phyloP scores from a whole-genome alignment of 305 asterid species.

The Ilex paraguariensis region DNA sequence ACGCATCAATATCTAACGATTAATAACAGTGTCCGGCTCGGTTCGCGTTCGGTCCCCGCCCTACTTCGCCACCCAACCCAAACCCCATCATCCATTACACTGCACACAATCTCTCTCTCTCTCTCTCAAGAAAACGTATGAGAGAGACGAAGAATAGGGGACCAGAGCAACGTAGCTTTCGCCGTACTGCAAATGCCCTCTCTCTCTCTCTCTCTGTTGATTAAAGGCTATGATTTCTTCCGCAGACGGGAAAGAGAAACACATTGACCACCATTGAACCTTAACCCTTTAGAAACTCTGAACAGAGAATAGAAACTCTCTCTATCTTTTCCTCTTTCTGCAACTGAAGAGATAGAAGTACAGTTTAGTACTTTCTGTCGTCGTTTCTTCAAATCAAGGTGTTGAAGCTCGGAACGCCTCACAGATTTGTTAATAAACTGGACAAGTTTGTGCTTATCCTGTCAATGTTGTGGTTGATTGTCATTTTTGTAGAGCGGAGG shows the following conservation, averaged over 20 bases:
- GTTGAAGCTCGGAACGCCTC: no score
- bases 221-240: not conserved
- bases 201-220: not conserved
- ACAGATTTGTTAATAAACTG: no score
- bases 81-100: slow-evolving; percentile 4
- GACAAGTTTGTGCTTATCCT: no score
- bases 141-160: slow-evolving; percentile 11
- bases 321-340: not conserved
- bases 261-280: slow-evolving; percentile 6
- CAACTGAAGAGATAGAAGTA: not conserved
- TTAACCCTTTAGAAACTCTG: not conserved
- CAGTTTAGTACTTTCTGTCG: not conserved
- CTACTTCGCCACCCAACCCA: slow-evolving; percentile 7
- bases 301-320: not conserved
- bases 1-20: slow-evolving; percentile 18
- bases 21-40: slow-evolving; percentile 13
- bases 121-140: not conserved
- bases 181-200: slow-evolving; percentile 14
- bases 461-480: not conserved
- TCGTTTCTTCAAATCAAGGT: not conserved
- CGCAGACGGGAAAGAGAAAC: slow-evolving; percentile 6
- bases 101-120: not conserved
- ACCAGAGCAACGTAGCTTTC: slow-evolving; percentile 34
- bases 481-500: not conserved
- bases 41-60: slow-evolving; percentile 20